Conservation (phyloP, 1,139 yeast species). For the Arxiozyma bovina region DNA sequence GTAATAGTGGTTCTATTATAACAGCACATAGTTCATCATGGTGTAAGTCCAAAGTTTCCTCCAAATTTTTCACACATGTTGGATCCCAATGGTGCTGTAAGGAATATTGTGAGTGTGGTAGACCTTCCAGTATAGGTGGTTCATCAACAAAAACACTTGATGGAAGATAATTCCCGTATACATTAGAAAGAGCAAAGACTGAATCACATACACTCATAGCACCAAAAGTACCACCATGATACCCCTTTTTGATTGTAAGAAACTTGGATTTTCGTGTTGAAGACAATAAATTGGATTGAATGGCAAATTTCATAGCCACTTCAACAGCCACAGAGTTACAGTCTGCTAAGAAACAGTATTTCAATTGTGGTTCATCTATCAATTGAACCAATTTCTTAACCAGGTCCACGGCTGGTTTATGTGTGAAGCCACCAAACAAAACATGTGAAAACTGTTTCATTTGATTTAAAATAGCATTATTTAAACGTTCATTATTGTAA, state of each 20-base stretch:
- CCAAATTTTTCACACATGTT: constrained; percentile 23
- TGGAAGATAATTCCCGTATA: constrained; percentile 27
- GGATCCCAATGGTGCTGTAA: constrained; percentile 10
- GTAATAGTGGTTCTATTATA: constrained; percentile 32
- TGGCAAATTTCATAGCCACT: constrained; percentile 43
- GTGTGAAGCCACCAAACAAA: constrained; percentile 33
- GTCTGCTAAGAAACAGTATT: constrained; percentile 29
- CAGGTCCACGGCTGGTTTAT: constrained; percentile 27
- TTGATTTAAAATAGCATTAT: constrained; percentile 26
- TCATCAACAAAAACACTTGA: constrained; percentile 27
- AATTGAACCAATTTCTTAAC: constrained; percentile 20
- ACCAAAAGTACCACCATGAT: constrained; percentile 30
- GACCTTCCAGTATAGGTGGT: constrained; percentile 18
- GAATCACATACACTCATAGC: constrained; percentile 31
- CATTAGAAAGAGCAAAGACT: constrained; percentile 29
- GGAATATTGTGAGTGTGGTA: constrained; percentile 10
- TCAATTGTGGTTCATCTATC: constrained; percentile 21
- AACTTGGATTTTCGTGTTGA: constrained; percentile 14
- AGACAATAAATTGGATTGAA: constrained; percentile 28
- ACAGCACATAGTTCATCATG: constrained; percentile 31
- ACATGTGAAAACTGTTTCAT: constrained; percentile 27
- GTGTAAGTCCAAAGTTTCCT: constrained; percentile 20
- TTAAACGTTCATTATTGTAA: constrained; percentile 27
- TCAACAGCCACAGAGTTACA: constrained; percentile 53
- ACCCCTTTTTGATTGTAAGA: constrained; percentile 24